Percentiles rank a stretch among this genome's conserved stretches.
These are phyloP conservation scores for Xylariaceae sp. DNA, from an alignment of 2,329 filamentous ascomycete genomes.

Conservation along the genomic window DNA sequence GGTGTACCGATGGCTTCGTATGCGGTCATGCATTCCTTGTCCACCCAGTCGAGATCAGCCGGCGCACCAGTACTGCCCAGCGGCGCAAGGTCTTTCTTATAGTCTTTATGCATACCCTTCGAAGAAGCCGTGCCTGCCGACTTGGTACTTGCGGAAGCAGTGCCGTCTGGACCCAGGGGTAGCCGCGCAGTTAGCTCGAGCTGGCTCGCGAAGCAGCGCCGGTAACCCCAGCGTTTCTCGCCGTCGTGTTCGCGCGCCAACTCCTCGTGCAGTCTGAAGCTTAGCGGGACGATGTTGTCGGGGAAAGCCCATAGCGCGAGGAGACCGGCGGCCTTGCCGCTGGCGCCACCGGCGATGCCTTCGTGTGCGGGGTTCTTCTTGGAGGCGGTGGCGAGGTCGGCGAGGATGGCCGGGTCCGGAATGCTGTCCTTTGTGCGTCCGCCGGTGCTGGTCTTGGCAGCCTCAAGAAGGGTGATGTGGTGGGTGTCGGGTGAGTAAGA, in stretches of 20 bases:
- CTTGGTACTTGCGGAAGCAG: background rate
- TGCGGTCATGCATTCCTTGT: slow-evolving; percentile 43
- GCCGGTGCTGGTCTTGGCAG: slow-evolving; percentile 45
- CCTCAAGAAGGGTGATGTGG: slow-evolving; percentile 68
- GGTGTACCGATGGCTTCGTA: slow-evolving; percentile 43
- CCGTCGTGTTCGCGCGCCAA: slow-evolving; percentile 66
- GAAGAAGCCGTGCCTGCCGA: slow-evolving; percentile 9
- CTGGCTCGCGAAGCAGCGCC: slow-evolving; percentile 39
- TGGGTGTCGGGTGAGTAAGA: slow-evolving; percentile 61
- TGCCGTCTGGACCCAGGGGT: slow-evolving; percentile 22
- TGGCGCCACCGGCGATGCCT: slow-evolving; percentile 67
- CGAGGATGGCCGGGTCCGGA: slow-evolving; percentile 32
- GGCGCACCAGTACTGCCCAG: slow-evolving; percentile 37
- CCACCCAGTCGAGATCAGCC: slow-evolving; percentile 67
- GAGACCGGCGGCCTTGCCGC: slow-evolving; percentile 72
- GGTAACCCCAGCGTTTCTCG: slow-evolving; percentile 66
- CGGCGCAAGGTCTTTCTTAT: slow-evolving; percentile 28
- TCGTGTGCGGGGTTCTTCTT: slow-evolving; percentile 34
- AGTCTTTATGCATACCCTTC: slow-evolving; percentile 32
- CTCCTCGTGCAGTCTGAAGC: slow-evolving; percentile 65
- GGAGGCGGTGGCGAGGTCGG: slow-evolving; percentile 25
- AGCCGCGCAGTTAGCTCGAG: slow-evolving; percentile 32
- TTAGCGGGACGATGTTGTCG: slow-evolving; percentile 63
- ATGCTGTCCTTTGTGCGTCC: slow-evolving; percentile 34
- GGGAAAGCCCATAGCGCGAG: slow-evolving; percentile 74